phyloP scores from a whole-genome alignment of 1,284 basidiomycete species.

The Apiotrichum veenhuisii region DNA sequence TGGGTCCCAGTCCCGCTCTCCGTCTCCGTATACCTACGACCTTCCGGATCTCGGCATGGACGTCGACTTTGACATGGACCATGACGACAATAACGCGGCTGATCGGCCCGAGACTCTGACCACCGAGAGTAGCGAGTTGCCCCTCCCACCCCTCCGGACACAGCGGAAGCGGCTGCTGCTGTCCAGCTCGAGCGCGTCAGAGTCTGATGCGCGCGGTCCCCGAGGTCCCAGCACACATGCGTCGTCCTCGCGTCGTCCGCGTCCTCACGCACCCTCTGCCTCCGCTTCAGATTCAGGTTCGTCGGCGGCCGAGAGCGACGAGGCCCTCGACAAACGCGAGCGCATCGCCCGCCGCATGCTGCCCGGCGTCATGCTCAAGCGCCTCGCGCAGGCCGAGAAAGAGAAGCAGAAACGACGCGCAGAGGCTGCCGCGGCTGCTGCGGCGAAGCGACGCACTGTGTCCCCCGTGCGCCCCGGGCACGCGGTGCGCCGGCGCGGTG shows the following conservation, averaged over 20 bases:
- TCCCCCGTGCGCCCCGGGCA: conserved; percentile 36
- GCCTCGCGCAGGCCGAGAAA: conserved; percentile 19
- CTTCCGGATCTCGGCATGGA: background rate
- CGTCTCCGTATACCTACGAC: background rate
- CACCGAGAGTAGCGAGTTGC: background rate
- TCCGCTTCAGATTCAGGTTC: background rate
- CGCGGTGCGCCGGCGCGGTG: conserved; percentile 29
- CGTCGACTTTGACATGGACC: background rate
- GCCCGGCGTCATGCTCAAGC: conserved; percentile 40
- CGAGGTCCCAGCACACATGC: too few relatives aligned
- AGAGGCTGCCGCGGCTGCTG: conserved; percentile 3
- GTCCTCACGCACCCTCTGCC: background rate
- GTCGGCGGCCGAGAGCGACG: background rate
- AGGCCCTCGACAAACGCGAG: conserved; percentile 27
- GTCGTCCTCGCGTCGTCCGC: background rate
- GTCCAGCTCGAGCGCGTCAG: conserved; percentile 10
- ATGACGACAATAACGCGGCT: too few relatives aligned
- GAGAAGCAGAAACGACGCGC: conserved; percentile 19
- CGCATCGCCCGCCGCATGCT: conserved; percentile 43
- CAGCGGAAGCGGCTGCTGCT: conserved; percentile 2
- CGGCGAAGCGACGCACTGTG: background rate
- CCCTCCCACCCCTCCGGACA: background rate
- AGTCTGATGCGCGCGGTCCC: background rate
- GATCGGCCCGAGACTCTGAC: background rate
- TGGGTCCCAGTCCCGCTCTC: background rate